Evolutionary conservation across 331 rosid species (phyloP).

Genomic region (Malus hybrid): DNA sequence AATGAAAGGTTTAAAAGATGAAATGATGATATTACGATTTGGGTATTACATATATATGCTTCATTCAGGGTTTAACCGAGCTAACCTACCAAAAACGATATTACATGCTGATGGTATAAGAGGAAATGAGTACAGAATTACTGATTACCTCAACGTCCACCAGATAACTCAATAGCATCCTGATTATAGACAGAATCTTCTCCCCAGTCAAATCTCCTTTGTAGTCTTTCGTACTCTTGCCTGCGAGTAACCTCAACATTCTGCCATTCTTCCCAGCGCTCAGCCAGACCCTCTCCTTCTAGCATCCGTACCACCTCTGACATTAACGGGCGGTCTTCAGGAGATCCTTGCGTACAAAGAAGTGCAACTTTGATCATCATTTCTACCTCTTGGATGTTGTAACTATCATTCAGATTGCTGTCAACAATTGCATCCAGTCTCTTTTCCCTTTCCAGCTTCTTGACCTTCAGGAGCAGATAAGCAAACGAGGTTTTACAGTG

Average conservation of each 20-base stretch:
- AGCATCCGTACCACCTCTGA: constrained; percentile 91
- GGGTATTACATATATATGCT: neutral
- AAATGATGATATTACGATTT: neutral
- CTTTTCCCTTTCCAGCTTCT: constrained; percentile 82
- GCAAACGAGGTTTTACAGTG: neutral
- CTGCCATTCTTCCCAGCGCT: constrained; percentile 98
- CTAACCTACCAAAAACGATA: constrained; percentile 28
- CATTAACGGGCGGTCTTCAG: constrained; percentile 89
- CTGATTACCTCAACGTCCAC: constrained; percentile 54
- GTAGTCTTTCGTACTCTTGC: constrained; percentile 74
- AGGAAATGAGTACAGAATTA: neutral
- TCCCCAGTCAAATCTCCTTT: constrained; percentile 90
- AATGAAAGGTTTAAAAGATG: neutral
- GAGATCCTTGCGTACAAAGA: constrained; percentile 80
- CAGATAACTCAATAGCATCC: constrained; percentile 85
- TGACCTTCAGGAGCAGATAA: constrained; percentile 45
- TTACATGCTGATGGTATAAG: neutral
- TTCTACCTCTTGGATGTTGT: constrained; percentile 66
- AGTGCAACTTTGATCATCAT: constrained; percentile 86
- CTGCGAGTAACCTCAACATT: constrained; percentile 73
- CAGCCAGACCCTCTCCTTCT: constrained; percentile 96
- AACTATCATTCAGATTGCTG: constrained; percentile 45
- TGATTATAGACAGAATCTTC: constrained; percentile 78
- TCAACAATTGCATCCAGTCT: constrained; percentile 69
- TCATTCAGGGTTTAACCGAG: constrained; percentile 4